Conservation (phyloP, 2,329 filamentous ascomycete genomes). For the Talaromyces sp. region DNA sequence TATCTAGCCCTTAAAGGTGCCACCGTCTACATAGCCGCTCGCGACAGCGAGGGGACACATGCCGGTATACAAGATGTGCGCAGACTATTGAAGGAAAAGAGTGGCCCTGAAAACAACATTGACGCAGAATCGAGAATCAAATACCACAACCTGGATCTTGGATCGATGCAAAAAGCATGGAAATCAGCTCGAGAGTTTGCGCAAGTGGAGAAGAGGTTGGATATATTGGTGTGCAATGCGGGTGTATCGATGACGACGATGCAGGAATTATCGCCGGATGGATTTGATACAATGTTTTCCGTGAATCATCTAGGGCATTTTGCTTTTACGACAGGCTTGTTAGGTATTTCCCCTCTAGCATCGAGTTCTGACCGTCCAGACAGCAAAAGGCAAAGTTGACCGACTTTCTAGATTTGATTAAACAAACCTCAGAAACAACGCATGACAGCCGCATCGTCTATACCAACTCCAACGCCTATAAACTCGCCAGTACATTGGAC, state of each 20-base stretch:
- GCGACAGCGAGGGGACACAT: slow-evolving; percentile 11
- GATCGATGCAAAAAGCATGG: slow-evolving; percentile 16
- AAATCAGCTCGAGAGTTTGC: slow-evolving; percentile 13
- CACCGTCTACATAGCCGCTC: slow-evolving; percentile 17
- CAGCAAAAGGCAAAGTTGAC: neutral
- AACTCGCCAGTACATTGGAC: slow-evolving; percentile 7
- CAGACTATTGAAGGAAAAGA: neutral
- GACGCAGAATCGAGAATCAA: slow-evolving; percentile 9
- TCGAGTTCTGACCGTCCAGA: neutral
- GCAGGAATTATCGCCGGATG: slow-evolving; percentile 15
- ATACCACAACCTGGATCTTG: slow-evolving; percentile 14
- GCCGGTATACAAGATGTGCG: slow-evolving; percentile 16
- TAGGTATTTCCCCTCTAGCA: slow-evolving; percentile 1
- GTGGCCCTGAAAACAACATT: neutral
- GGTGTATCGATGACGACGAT: slow-evolving; percentile 18
- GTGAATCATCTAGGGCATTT: slow-evolving; percentile 17
- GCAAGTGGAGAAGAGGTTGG: slow-evolving; percentile 4
- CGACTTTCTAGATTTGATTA: slow-evolving; percentile 7
- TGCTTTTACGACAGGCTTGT: slow-evolving; percentile 13
- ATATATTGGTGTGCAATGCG: slow-evolving; percentile 17
- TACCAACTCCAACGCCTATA: slow-evolving; percentile 15
- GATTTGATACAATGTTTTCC: slow-evolving; percentile 17
- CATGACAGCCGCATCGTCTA: slow-evolving; percentile 15
- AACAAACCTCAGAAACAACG: slow-evolving; percentile 12
- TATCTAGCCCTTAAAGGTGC: slow-evolving; percentile 17